Percentiles rank a stretch among this genome's conserved stretches.
phyloP scores from a whole-genome alignment of 768 basidiomycete genomes.

The Leccinum arenicola region DNA sequence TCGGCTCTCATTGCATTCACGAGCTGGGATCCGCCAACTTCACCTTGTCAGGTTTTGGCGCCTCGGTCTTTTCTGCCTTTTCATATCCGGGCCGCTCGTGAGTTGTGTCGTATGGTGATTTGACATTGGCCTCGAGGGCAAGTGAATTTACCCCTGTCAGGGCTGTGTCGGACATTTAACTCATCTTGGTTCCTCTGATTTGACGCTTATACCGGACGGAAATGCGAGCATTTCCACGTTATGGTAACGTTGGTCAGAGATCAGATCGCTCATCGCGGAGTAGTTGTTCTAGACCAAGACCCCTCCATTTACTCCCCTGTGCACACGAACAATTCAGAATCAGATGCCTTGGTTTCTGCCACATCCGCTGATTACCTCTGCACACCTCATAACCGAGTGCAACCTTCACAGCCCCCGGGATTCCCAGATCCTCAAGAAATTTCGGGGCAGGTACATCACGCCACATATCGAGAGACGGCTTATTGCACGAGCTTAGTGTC shows the following conservation, averaged over 20 bases:
- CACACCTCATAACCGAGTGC: neutral
- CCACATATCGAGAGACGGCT: conserved; percentile 9
- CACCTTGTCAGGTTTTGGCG: neutral
- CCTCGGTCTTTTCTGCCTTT: neutral
- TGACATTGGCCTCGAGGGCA: conserved; percentile 10
- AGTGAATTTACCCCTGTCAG: conserved; percentile 2
- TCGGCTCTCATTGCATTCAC: neutral
- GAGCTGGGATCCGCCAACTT: conserved; percentile 1
- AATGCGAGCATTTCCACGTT: neutral
- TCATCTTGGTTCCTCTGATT: neutral
- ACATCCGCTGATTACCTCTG: conserved; percentile 4
- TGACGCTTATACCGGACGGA: neutral
- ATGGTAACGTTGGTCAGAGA: conserved; percentile 1
- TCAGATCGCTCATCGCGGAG: conserved; percentile 9
- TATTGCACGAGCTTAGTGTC: conserved; percentile 7
- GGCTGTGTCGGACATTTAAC: conserved; percentile 6
- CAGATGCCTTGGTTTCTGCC: neutral
- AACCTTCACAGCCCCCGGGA: conserved; percentile 5
- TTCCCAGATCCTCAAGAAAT: conserved; percentile 5
- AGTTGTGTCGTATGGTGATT: neutral
- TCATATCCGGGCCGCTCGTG: conserved; percentile 8
- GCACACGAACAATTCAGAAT: neutral
- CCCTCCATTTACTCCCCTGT: neutral
- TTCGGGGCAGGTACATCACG: conserved; percentile 10
- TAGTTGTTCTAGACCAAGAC: conserved; percentile 4